Conservation (phyloP, 345 rosid species). For the Pseudoturritis turrita region DNA sequence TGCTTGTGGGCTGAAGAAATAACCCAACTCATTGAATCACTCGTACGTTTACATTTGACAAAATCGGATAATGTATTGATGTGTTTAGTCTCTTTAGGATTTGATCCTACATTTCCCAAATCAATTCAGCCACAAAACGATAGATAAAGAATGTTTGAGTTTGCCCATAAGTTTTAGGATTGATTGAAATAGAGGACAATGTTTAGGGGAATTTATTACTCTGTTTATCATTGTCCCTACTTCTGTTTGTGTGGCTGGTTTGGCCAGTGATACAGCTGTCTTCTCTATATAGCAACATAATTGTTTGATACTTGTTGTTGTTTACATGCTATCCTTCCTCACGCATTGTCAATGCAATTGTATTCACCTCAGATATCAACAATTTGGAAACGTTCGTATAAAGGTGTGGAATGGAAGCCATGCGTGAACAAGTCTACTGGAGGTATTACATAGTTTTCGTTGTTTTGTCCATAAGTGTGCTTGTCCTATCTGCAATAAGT, state of each 20-base stretch:
- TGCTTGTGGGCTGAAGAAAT: not conserved
- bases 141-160: not conserved
- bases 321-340: not conserved
- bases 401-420: constrained; percentile 78
- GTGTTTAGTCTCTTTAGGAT: not conserved
- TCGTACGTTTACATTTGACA: not conserved
- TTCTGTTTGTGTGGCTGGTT: constrained; percentile 2
- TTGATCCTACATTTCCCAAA: not conserved
- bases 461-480: not conserved
- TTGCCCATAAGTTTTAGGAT: not conserved
- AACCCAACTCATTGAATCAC: not conserved
- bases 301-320: not conserved
- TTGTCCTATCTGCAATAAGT: not conserved
- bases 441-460: constrained; percentile 44
- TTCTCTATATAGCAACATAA: not conserved
- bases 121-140: not conserved
- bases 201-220: not conserved
- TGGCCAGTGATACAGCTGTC: not conserved
- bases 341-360: not conserved
- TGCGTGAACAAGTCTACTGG: constrained; percentile 58
- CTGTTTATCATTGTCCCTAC: not conserved
- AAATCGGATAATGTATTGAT: not conserved
- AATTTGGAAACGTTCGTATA: constrained; percentile 80
- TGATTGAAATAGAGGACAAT: not conserved
- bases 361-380: constrained; percentile 56